Evolutionary conservation across 768 basidiomycete genomes (phyloP).

Genomic region (Nidula microcarpa): DNA sequence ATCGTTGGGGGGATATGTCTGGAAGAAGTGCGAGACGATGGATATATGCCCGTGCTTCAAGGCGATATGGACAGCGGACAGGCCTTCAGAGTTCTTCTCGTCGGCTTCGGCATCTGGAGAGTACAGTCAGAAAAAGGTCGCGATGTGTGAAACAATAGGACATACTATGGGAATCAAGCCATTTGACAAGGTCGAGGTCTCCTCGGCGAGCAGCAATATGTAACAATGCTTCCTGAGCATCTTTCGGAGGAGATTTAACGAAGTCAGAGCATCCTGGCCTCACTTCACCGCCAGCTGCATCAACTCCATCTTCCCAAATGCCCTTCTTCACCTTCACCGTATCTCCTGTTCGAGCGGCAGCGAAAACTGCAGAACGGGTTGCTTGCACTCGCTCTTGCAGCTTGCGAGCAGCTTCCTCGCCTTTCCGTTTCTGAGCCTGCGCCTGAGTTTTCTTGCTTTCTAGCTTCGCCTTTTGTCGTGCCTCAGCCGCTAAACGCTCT

Average conservation of each 20-base stretch:
- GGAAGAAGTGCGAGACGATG: constrained; percentile 59
- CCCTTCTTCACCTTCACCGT: constrained; percentile 54
- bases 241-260: constrained; percentile 39
- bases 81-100: constrained; percentile 55
- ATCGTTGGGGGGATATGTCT: constrained; percentile 53
- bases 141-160: constrained; percentile 7
- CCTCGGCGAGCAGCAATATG: constrained; percentile 62
- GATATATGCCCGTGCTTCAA: constrained; percentile 47
- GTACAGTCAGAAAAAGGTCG: constrained; percentile 6
- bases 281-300: constrained; percentile 70
- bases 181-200: constrained; percentile 55
- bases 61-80: constrained; percentile 68
- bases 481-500: constrained; percentile 56
- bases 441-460: constrained; percentile 55
- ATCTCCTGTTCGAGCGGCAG: constrained; percentile 58
- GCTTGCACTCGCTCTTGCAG: constrained; percentile 50
- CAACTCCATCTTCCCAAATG: constrained; percentile 67
- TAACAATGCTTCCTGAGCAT: constrained; percentile 64
- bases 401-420: constrained; percentile 43
- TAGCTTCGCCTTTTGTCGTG: constrained; percentile 52
- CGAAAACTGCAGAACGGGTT: constrained; percentile 59
- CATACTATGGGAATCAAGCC: constrained; percentile 73
- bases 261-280: constrained; percentile 52
- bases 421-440: constrained; percentile 42
- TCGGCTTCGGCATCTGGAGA: constrained; percentile 66